Conservation (phyloP, 805 yeast genomes). For the Torulaspora delbrueckii region DNA sequence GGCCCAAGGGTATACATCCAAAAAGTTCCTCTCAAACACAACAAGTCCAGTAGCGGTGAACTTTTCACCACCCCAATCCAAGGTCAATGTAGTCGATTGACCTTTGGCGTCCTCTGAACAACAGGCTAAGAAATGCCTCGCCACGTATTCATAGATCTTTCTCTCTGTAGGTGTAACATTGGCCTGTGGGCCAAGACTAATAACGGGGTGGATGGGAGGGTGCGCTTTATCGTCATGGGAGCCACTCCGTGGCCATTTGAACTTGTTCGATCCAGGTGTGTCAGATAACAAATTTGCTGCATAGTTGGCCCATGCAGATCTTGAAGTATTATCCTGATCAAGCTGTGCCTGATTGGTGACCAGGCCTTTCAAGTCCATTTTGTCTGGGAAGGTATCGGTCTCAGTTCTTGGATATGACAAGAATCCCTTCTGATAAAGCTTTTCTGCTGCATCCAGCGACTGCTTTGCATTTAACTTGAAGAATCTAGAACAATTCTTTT, state of each 20-base stretch:
- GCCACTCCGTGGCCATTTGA: constrained; percentile 71
- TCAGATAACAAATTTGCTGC: constrained; percentile 44
- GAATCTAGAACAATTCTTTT: constrained; percentile 72
- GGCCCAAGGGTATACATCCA: constrained; percentile 74
- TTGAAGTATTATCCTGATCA: constrained; percentile 23
- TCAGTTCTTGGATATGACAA: constrained; percentile 97
- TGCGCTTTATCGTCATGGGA: constrained; percentile 90
- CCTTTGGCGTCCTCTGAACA: constrained; percentile 92
- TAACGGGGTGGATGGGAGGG: constrained; percentile 92
- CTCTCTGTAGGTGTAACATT: constrained; percentile 40
- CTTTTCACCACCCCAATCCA: constrained; percentile 74
- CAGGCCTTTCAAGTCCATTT: constrained; percentile 63
- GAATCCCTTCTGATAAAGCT: constrained; percentile 77
- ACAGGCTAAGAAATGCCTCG: constrained; percentile 82
- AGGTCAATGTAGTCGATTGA: constrained; percentile 50
- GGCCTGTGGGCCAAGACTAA: constrained; percentile 33
- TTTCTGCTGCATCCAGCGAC: constrained; percentile 76
- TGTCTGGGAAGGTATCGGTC: constrained; percentile 77
- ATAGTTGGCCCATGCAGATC: constrained; percentile 86
- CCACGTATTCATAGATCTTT: constrained; percentile 80
- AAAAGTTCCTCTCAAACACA: constrained; percentile 68
- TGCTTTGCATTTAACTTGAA: constrained; percentile 77
- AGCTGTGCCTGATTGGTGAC: constrained; percentile 52
- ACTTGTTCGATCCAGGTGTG: constrained; percentile 39
- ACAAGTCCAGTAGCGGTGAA: constrained; percentile 71